These are phyloP conservation scores for Solanum neorickii DNA, from an alignment of 257 asterid genomes.

Conservation along the genomic window DNA sequence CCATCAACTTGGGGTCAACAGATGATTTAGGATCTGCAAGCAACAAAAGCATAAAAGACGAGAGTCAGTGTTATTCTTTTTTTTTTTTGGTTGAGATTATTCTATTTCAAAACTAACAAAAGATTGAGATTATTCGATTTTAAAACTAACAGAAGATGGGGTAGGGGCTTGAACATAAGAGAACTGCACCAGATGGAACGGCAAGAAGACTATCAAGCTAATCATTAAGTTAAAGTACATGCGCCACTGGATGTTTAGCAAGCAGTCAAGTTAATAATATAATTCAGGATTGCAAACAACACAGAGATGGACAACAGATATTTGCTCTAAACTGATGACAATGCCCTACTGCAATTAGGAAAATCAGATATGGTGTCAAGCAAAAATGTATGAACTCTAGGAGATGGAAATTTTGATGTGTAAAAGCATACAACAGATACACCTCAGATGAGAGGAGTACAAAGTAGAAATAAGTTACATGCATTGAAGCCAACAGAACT, in stretches of 20 bases:
- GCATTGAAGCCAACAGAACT: not conserved
- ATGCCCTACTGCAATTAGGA: not conserved
- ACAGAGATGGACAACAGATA: not conserved
- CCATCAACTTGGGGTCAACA: constrained; percentile 69
- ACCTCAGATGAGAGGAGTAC: not conserved
- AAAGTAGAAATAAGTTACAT: not conserved
- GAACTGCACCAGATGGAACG: not conserved
- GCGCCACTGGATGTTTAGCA: not conserved
- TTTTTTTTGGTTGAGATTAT: not conserved
- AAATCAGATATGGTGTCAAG: not conserved
- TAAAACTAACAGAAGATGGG: not conserved
- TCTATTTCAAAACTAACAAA: not conserved
- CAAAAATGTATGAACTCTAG: not conserved
- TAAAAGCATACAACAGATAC: not conserved
- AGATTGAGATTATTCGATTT: not conserved
- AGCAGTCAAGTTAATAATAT: not conserved
- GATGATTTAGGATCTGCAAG: constrained; percentile 70
- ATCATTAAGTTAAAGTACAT: not conserved
- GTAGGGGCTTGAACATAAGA: not conserved
- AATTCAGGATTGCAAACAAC: not conserved
- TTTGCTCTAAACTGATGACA: not conserved
- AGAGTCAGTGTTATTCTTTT: not conserved
- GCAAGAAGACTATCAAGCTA: not conserved
- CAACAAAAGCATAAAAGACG: constrained; percentile 6
- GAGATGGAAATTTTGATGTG: not conserved